These are phyloP conservation scores for Piper longum DNA, from an alignment of 164 flowering plant species.

Conservation along the genomic window DNA sequence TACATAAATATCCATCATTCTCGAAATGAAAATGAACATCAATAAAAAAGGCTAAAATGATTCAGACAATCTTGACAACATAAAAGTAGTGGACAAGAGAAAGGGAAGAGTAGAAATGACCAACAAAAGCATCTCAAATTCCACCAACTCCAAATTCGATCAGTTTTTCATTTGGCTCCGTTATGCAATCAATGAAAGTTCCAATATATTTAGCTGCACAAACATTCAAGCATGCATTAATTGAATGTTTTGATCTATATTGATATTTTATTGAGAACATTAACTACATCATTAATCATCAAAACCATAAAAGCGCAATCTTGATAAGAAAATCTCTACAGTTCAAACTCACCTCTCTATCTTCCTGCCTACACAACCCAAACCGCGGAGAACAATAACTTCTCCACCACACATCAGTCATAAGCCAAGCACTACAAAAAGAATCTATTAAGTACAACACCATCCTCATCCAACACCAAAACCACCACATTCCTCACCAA, in stretches of 20 bases:
- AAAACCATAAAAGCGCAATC: no score
- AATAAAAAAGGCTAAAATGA: slow-evolving; percentile 1
- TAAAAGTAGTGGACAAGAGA: neutral
- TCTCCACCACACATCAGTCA: no score
- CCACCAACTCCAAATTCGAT: slow-evolving; percentile 85
- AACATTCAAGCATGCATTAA: slow-evolving; percentile 1
- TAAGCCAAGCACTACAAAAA: no score
- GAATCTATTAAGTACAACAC: no score
- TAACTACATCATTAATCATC: no score
- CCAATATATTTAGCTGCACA: slow-evolving; percentile 77
- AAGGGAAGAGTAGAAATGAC: slow-evolving; percentile 14
- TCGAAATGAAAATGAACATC: neutral
- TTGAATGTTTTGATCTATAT: neutral
- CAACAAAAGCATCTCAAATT: slow-evolving; percentile 71
- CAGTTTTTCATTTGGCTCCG: slow-evolving; percentile 86
- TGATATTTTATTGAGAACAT: neutral
- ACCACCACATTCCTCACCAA: no score
- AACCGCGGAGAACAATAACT: no score
- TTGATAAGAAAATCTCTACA: no score
- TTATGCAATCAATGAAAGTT: slow-evolving; percentile 90
- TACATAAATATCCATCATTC: neutral
- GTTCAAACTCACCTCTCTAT: no score
- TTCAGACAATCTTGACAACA: neutral
- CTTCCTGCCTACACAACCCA: no score
- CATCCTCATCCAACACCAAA: no score